Evolutionary conservation across 2,329 filamentous ascomycete genomes (phyloP), one percentile per base, ranked within the genome.

Genomic region (Arthrobotrys pseudoclavata): DNA sequence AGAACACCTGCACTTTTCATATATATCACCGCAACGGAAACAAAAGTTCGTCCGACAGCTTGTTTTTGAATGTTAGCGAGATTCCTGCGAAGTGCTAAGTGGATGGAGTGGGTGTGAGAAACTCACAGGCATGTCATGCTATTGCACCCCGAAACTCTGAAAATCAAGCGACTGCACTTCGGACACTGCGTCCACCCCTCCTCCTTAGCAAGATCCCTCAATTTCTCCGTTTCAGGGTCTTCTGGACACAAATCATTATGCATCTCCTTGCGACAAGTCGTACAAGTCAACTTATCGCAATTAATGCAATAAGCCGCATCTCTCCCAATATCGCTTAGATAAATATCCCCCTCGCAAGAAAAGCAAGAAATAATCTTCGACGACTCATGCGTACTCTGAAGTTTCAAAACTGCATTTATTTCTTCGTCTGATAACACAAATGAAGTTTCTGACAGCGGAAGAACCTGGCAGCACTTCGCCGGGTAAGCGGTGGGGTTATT

Each of bases 161-260:
- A 50, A 40, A 77, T 68, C 9, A 77, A 15, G 10, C 74, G 57
- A 22, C 31, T 71, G 24, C 74, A 77, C 45, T 77, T 77, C 3
- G 74, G 74, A 45, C 74, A 77, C 29, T 77, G 74, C 22, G 74
- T 67, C 74, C 74, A 77, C 4, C 74, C 74, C 55, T 71, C 67
- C 18, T 77, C 52, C n/a, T 71, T 71, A 13, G 74, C 74, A 7
- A 71, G 18, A 13, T 15, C 20, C 24, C 15, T 67, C 31, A 77
- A 40, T 1, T 5, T 42, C 4, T 68, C 67, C n/a, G 74, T 77
- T 34, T 71, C 74, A 3, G 74, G 74, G 24, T 77, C 74, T 12
- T 77, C 74, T 22, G 74, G 74, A 13, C 74, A 77, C 18, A 77
- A 53, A 34, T 71, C 74, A 5, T 45, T 20, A 40, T 77, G 74